A percentile compares a stretch with the other conserved stretches of the same genome.
Evolutionary conservation across 2,329 filamentous ascomycete genomes (phyloP).

Genomic region (Triangularia setosa): DNA sequence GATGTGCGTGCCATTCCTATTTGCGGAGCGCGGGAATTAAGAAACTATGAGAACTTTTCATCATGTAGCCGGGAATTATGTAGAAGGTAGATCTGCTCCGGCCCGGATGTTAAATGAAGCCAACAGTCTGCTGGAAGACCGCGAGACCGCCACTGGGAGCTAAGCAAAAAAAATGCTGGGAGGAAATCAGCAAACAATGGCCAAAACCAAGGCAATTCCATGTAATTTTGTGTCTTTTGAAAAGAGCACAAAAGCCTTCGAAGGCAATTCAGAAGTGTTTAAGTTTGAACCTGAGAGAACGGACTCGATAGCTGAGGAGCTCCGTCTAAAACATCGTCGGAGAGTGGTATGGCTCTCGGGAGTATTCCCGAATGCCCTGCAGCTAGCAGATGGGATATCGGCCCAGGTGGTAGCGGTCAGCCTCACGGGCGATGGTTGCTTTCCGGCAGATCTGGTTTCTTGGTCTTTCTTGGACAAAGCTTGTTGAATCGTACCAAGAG

Average conservation of each 20-base stretch:
- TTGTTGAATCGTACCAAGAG: constrained; percentile 19
- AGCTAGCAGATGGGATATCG: background rate
- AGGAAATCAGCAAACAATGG: background rate
- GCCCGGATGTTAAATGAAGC: background rate
- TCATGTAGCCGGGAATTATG: background rate
- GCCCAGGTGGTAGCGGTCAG: constrained; percentile 17
- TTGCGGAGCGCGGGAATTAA: background rate
- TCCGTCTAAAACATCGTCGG: background rate
- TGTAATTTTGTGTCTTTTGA: background rate
- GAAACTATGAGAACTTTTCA: background rate
- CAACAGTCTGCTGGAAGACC: background rate
- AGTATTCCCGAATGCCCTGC: background rate
- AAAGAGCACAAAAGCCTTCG: background rate
- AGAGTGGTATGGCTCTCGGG: background rate
- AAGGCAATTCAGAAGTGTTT: background rate
- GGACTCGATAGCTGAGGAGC: background rate
- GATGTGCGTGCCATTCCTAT: background rate
- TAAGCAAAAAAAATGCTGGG: background rate
- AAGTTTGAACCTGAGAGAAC: background rate
- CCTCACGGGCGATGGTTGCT: constrained; percentile 22
- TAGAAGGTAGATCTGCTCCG: background rate
- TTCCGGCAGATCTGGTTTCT: constrained; percentile 25
- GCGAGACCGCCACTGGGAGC: background rate
- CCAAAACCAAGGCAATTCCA: no score
- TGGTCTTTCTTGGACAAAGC: constrained; percentile 10